Percentiles rank a stretch among this genome's conserved stretches.
Evolutionary conservation across 257 asterid genomes (phyloP).

Genomic region (Petrea volubilis): DNA sequence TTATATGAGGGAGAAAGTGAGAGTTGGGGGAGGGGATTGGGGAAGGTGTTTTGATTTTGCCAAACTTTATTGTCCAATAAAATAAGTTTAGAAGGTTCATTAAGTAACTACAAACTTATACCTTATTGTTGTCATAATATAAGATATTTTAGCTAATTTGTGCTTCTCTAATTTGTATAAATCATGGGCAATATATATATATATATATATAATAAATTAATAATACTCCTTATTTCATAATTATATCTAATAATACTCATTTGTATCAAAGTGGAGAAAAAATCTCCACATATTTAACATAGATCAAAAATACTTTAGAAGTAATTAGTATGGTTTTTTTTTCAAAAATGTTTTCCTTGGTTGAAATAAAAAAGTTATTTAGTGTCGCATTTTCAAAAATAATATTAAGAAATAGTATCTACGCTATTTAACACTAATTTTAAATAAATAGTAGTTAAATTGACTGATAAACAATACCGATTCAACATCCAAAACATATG

Average conservation of each 20-base stretch:
- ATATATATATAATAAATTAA: too few species aligned
- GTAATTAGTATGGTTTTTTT: too few species aligned
- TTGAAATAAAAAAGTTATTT: neutral
- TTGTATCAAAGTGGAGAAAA: too few species aligned
- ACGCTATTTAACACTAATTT: too few species aligned
- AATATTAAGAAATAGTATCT: too few species aligned
- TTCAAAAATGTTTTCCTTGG: too few species aligned
- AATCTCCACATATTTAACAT: too few species aligned
- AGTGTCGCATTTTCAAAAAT: neutral
- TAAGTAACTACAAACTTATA: neutral
- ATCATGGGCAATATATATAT: too few species aligned
- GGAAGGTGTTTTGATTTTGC: neutral
- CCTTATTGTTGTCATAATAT: neutral
- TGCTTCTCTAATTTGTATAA: neutral
- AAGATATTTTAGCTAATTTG: neutral
- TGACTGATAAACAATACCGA: neutral
- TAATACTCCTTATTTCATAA: neutral
- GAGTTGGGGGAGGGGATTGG: neutral
- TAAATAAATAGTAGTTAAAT: too few species aligned
- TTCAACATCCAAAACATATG: neutral
- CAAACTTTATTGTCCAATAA: neutral
- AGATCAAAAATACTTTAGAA: too few species aligned
- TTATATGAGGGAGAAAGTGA: slow-evolving; percentile 26
- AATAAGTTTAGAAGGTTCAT: slow-evolving; percentile 7
- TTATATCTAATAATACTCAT: too few species aligned